Conservation (phyloP, 2,329 filamentous ascomycete genomes). For the Fusarium gaditjirri region DNA sequence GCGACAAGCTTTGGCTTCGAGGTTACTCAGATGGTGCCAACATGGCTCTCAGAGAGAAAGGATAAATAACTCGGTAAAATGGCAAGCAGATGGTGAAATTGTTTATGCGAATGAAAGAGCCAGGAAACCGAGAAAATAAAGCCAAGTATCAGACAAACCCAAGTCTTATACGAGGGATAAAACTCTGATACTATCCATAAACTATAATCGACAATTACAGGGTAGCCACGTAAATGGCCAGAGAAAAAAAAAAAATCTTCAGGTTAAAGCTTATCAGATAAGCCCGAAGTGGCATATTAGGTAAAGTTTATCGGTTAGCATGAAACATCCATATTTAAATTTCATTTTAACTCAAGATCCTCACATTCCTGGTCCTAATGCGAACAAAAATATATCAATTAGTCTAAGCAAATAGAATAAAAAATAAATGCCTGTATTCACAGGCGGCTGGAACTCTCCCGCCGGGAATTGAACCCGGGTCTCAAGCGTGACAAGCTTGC, state of each 20-base stretch:
- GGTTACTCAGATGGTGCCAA: rapidly evolving
- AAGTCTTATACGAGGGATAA: neutral
- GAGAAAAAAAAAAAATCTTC: neutral
- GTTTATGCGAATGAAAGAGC: rapidly evolving
- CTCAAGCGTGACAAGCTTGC: slow-evolving; percentile 30
- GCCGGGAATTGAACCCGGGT: slow-evolving; percentile 31
- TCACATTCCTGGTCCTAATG: rapidly evolving
- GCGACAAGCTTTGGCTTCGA: rapidly evolving
- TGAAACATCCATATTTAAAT: neutral
- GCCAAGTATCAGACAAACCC: rapidly evolving
- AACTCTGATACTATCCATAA: neutral
- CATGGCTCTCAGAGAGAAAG: rapidly evolving
- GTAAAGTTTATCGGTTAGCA: neutral
- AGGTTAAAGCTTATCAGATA: neutral
- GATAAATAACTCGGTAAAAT: rapidly evolving
- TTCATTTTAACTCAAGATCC: rapidly evolving
- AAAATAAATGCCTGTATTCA: neutral
- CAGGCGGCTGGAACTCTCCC: slow-evolving; percentile 28
- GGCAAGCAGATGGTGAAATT: neutral
- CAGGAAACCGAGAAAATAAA: rapidly evolving
- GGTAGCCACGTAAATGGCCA: neutral
- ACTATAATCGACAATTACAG: neutral
- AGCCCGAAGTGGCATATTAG: rapidly evolving
- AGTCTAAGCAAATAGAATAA: rapidly evolving
- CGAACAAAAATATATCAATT: rapidly evolving